Percentiles rank a stretch among this genome's conserved stretches.
Evolutionary conservation across 1,284 basidiomycete genomes (phyloP).

Genomic region (Ceratobasidium sp.): DNA sequence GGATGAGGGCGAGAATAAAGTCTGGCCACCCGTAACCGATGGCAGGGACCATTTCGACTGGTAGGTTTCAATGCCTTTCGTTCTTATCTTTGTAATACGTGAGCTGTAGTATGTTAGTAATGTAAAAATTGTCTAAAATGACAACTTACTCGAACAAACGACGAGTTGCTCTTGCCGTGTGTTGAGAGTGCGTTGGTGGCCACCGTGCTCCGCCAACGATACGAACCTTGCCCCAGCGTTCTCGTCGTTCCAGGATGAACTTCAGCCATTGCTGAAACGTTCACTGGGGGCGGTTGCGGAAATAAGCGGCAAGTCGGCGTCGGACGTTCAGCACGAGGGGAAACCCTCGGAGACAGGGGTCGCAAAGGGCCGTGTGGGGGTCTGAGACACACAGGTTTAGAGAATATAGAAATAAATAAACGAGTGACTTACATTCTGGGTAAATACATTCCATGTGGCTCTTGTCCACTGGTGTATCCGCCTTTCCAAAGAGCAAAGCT

Average conservation of each 20-base stretch:
- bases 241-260: neutral
- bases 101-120: neutral
- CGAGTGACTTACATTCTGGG: neutral
- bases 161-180: no score
- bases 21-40: constrained; percentile 11
- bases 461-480: neutral
- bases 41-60: neutral
- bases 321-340: neutral
- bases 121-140: no score
- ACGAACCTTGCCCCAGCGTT: constrained; percentile 6
- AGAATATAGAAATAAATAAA: neutral
- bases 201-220: neutral
- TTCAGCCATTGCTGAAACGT: constrained; percentile 5
- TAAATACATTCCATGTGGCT: neutral
- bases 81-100: neutral
- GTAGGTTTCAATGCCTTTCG: neutral
- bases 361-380: neutral
- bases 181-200: no score
- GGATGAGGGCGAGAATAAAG: neutral
- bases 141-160: neutral
- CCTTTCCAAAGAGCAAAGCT: neutral
- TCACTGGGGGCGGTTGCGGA: neutral
- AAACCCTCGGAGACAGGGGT: neutral
- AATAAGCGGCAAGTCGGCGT: neutral
- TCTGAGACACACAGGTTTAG: neutral